Evolutionary conservation across 1,139 yeast species (phyloP).

Genomic region (Sugiyamaella grinbergsii): DNA sequence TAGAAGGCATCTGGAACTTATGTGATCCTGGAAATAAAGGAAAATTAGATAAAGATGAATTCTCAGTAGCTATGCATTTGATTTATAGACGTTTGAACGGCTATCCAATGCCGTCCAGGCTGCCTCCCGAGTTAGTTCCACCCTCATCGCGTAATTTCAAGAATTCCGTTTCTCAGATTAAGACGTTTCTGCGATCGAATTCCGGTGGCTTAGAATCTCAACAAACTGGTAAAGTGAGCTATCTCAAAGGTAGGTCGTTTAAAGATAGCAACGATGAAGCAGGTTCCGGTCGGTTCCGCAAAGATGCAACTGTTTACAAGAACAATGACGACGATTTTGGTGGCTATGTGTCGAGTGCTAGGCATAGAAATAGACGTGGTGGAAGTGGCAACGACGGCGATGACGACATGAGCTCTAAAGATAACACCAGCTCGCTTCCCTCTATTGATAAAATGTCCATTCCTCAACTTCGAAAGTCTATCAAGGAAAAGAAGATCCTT

Average conservation of each 20-base stretch:
- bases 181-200: constrained; percentile 45
- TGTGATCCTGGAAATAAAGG: constrained; percentile 93
- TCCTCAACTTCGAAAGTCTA: constrained; percentile 59
- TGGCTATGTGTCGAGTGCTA: constrained; percentile 65
- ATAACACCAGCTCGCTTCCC: constrained; percentile 4
- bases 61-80: constrained; percentile 91
- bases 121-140: constrained; percentile 67
- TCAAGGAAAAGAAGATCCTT: constrained; percentile 69
- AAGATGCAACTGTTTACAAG: constrained; percentile 59
- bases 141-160: constrained; percentile 66
- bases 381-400: constrained; percentile 17
- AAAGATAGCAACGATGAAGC: constrained; percentile 36
- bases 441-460: constrained; percentile 32
- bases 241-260: constrained; percentile 36
- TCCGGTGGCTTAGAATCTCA: constrained; percentile 28
- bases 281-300: constrained; percentile 49
- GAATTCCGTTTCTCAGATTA: constrained; percentile 54
- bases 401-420: constrained; percentile 1
- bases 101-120: constrained; percentile 66
- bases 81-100: constrained; percentile 86
- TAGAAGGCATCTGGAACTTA: constrained; percentile 90
- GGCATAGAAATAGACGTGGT: constrained; percentile 49
- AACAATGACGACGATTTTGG: constrained; percentile 62
- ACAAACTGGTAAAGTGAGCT: constrained; percentile 31
- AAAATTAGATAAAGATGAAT: constrained; percentile 75